phyloP scores from a whole-genome alignment of 305 asterid genomes.

The Fraxinus sp. region DNA sequence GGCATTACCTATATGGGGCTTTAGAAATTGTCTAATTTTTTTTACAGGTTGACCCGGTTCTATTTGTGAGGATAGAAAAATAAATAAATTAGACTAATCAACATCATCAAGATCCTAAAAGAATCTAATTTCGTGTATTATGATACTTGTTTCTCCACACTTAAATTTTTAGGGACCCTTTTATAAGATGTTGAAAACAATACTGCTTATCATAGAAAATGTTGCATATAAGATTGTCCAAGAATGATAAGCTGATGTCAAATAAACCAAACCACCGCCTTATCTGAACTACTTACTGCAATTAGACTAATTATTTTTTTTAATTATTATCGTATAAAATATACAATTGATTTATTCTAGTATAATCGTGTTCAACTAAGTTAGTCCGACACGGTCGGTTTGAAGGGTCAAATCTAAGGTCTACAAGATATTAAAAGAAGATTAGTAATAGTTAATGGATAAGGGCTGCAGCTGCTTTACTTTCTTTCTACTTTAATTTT shows the following conservation, averaged over 20 bases:
- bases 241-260: neutral
- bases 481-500: constrained; percentile 1
- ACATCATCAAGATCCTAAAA: neutral
- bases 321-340: neutral
- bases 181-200: constrained; percentile 20
- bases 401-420: constrained; percentile 31
- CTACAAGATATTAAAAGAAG: neutral
- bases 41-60: neutral
- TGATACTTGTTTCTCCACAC: neutral
- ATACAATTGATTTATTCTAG: neutral
- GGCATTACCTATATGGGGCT: neutral
- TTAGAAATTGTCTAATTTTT: neutral
- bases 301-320: neutral
- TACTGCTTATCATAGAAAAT: constrained; percentile 7
- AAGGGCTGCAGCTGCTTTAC: neutral
- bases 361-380: neutral
- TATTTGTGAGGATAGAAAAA: neutral
- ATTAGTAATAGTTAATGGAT: neutral
- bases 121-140: neutral
- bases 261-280: neutral
- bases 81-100: neutral
- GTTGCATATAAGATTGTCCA: neutral
- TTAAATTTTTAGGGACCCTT: neutral
- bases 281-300: neutral
- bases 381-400: constrained; percentile 32